A percentile compares a stretch with the other conserved stretches of the same genome.
Conservation (phyloP, 2,329 filamentous ascomycete genomes). For the Xylariaceae sp. region DNA sequence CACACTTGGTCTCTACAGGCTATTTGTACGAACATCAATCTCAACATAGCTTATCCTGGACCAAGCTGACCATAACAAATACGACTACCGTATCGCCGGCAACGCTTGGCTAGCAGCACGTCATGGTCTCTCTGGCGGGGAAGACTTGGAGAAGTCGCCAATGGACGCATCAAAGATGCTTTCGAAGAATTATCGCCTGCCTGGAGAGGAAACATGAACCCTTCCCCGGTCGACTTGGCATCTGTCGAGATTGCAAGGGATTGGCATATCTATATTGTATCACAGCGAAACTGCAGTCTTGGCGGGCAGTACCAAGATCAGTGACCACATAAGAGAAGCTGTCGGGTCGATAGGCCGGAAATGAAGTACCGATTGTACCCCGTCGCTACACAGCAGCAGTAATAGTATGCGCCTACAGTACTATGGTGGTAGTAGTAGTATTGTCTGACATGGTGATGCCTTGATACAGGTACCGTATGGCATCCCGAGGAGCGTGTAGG, state of each 20-base stretch:
- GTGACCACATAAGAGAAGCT: not conserved
- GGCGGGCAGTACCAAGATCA: constrained; percentile 15
- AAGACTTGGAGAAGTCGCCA: constrained; percentile 15
- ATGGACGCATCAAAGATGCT: constrained; percentile 5
- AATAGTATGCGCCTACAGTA: no score
- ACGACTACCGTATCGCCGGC: constrained; percentile 1
- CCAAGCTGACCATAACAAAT: constrained; percentile 1
- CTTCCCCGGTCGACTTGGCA: constrained; percentile 25
- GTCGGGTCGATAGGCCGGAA: not conserved
- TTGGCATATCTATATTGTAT: constrained; percentile 16
- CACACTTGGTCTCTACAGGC: not conserved
- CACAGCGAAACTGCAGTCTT: constrained; percentile 9
- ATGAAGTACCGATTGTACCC: not conserved
- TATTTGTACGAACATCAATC: constrained; percentile 1
- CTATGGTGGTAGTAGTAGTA: no score
- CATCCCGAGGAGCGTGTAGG: no score
- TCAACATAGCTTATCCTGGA: constrained; percentile 6
- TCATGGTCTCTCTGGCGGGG: constrained; percentile 15
- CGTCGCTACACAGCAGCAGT: no score
- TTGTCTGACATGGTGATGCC: no score
- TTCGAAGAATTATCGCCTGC: constrained; percentile 20
- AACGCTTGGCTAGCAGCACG: constrained; percentile 14
- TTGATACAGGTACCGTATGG: no score
- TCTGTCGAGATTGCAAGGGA: constrained; percentile 23
- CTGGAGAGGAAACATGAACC: constrained; percentile 19